Base-by-base conservation (phyloP, 75 land plant species). In the Cupressus sempervirens region DNA sequence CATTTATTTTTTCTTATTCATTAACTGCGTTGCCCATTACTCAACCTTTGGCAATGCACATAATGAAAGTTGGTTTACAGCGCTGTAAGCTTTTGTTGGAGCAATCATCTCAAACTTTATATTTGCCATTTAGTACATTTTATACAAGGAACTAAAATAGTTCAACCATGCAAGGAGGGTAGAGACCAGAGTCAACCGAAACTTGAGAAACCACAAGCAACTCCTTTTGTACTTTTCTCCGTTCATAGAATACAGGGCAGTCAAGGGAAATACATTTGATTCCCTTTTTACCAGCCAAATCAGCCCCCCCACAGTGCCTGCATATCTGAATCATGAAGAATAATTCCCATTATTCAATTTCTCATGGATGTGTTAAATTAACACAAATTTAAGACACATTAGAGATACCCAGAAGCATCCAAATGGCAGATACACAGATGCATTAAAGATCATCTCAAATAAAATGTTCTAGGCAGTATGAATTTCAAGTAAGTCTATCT, bases 231-330 rank as follows among this genome's bases (percentile, higher is more conserved):
- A 92, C 94, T 83, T 97, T 97, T 26, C 90, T 74, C 75, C 99
- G 95, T 91, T 97, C 98, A 85, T 89, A 97, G 83, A 92, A 96
- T 13, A 96, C 93, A 8, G 98, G 85, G 79, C 99, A 97, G 20
- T 96, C 96, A 16, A 96, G 95, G 10, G 99, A 97, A 2, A 85
- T 91, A 84, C 99, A 97, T 85, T 92, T 90, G 72, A 97, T 91
- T 20, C 93, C 92, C 53, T 89, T 93, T 56, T 93, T 96, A 29
- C 88, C 38, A 32, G 87, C 45, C 88, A 90, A 89, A 29, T 93
- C 95, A 20, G 88, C 95, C 36, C 96, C 96, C 81, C 96, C 98
- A 88, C 99, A 97, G 85, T 97, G 96, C 73, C 91, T 87, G 85
- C 99, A 97, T 85, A 97, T 90, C 99, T 97, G 91, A 50, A 87